Evolutionary conservation across 352 stramenopile genomes (phyloP).

Genomic region (Phytophthora megakarya): DNA sequence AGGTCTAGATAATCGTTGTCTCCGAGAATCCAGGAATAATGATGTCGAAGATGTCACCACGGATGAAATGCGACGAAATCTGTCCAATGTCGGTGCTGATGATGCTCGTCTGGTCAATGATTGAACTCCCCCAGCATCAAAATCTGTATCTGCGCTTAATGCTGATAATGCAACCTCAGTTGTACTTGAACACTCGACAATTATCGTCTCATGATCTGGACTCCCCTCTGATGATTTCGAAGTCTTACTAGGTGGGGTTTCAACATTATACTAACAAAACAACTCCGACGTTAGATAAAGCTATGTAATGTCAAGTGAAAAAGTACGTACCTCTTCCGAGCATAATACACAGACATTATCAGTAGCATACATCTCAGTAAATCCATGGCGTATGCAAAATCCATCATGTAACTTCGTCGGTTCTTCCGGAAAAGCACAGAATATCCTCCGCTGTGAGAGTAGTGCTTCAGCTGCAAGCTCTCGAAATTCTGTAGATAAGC

Average conservation of each 20-base stretch:
- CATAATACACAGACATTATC: conserved; percentile 62
- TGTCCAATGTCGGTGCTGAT: conserved; percentile 11
- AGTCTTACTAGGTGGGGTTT: conserved; percentile 7
- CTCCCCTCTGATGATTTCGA: background rate
- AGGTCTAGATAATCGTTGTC: conserved; percentile 2
- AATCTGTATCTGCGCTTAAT: background rate
- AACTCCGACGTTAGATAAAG: background rate
- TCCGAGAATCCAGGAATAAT: background rate
- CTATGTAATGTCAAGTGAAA: background rate
- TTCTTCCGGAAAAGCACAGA: conserved; percentile 43
- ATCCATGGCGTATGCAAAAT: conserved; percentile 69
- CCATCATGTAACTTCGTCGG: conserved; percentile 30
- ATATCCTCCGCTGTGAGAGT: conserved; percentile 31
- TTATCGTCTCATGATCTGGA: background rate
- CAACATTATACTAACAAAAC: conserved; percentile 22
- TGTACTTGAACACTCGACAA: background rate
- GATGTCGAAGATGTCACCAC: too few species aligned
- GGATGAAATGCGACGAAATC: background rate
- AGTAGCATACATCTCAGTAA: conserved; percentile 39
- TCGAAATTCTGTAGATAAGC: conserved; percentile 50
- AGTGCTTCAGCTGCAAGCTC: conserved; percentile 47
- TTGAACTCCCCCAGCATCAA: background rate
- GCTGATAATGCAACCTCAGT: background rate
- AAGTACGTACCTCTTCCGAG: conserved; percentile 43
- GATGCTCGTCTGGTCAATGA: conserved; percentile 12